Base-by-base conservation (phyloP, 805 yeast species). In the Candida maris region DNA sequence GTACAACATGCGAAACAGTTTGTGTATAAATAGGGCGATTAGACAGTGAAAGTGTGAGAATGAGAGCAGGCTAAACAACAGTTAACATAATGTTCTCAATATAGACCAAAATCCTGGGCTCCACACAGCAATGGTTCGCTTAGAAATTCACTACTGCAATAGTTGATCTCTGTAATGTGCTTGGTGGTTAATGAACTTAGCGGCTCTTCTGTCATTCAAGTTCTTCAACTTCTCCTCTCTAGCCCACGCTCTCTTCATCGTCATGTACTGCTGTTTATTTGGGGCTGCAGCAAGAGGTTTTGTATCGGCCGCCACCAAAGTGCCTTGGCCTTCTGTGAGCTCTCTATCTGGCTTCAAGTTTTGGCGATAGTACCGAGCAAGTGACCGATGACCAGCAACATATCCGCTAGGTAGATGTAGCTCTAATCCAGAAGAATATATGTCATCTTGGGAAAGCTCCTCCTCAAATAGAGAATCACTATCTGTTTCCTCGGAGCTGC, bases 101-200 rank as follows among this genome's bases (percentile, higher is more conserved):
- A n/a, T n/a, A n/a, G n/a, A n/a, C n/a, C n/a, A n/a, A n/a, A n/a
- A n/a, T n/a, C n/a, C n/a, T n/a, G n/a, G n/a, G n/a, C n/a, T n/a
- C n/a, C n/a, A n/a, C n/a, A n/a, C n/a, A n/a, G n/a, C n/a, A n/a
- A n/a, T n/a, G n/a, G n/a, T n/a, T n/a, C n/a, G n/a, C n/a, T n/a
- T n/a, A n/a, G n/a, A n/a, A n/a, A n/a, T n/a, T n/a, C n/a, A 7
- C 28, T 45, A 63, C 38, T 63, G 68, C 45, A 86, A 66, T 48
- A 85, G 61, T 54, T 77, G 81, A 56, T 87, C 95, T 56, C 95
- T 74, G 68, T 62, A 86, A 57, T 93, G 95, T 20, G 78, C 76
- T 71, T 91, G 96, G 70, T 78, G 74, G 62, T 91, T 93, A 57
- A 79, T 67, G 56, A 77, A 77, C 59, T 77, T 84, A 38, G 77